phyloP scores from a whole-genome alignment of 2,329 filamentous ascomycete genomes.

The Truncatella angustata region DNA sequence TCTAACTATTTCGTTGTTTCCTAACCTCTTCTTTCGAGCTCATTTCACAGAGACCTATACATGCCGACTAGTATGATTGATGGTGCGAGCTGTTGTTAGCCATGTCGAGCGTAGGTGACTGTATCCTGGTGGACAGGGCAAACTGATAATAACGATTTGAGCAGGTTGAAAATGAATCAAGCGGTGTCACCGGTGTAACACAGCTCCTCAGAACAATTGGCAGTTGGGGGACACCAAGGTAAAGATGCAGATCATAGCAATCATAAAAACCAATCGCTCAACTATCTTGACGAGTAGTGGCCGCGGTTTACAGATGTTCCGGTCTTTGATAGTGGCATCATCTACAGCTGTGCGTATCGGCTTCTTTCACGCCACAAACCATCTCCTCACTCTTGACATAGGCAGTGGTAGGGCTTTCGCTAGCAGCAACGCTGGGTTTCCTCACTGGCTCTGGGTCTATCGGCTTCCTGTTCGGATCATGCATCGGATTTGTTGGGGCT shows the following conservation, averaged over 20 bases:
- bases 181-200: neutral
- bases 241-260: no score
- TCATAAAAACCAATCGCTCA: neutral
- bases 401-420: neutral
- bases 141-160: neutral
- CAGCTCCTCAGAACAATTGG: neutral
- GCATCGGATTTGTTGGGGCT: slow-evolving; percentile 3
- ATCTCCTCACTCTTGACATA: no score
- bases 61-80: no score
- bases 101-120: no score
- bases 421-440: neutral
- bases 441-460: neutral
- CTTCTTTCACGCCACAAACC: neutral
- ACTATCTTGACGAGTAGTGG: neutral
- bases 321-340: neutral
- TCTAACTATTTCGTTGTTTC: no score
- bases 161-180: neutral
- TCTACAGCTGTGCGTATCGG: neutral
- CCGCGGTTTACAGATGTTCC: neutral
- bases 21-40: no score
- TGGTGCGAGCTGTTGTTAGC: no score
- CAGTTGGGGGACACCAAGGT: slow-evolving; percentile 1
- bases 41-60: no score
- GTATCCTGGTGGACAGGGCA: no score
- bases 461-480: slow-evolving; percentile 2